Conservation (phyloP, 495 filamentous ascomycete genomes). For the Aspergillus saccharolyticus region DNA sequence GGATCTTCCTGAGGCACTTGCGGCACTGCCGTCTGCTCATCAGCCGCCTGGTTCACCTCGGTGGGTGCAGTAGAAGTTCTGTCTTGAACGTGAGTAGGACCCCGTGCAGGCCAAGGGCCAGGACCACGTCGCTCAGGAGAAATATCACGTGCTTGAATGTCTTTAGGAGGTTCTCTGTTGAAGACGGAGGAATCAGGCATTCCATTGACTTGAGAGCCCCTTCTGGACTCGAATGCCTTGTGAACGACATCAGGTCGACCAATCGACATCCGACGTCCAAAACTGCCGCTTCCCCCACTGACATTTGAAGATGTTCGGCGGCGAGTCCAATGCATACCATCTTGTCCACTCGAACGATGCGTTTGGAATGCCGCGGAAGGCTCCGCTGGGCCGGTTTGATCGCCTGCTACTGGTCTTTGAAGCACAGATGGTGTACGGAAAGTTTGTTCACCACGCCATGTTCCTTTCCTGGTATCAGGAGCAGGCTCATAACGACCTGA, state of each 20-base stretch:
- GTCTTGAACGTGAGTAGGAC: conserved; percentile 41
- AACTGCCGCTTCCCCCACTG: conserved; percentile 79
- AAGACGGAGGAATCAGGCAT: conserved; percentile 30
- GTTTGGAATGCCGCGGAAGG: conserved; percentile 90
- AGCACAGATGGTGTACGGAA: conserved; percentile 73
- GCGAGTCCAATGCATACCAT: conserved; percentile 63
- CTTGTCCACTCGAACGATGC: conserved; percentile 61
- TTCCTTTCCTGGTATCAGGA: conserved; percentile 62
- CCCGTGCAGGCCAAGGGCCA: conserved; percentile 43
- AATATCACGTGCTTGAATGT: conserved; percentile 16
- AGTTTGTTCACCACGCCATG: conserved; percentile 60
- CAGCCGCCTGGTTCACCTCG: conserved; percentile 19
- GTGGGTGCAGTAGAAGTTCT: conserved; percentile 36
- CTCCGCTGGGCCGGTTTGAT: conserved; percentile 70
- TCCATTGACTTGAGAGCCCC: conserved; percentile 44
- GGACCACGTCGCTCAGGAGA: conserved; percentile 25
- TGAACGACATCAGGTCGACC: conserved; percentile 43
- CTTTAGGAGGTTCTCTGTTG: conserved; percentile 25
- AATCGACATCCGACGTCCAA: conserved; percentile 55
- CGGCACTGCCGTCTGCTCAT: conserved; percentile 27
- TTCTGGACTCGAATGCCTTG: conserved; percentile 40
- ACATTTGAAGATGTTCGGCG: conserved; percentile 91
- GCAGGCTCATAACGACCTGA: conserved; percentile 94
- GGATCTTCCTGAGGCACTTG: conserved; percentile 50
- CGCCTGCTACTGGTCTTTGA: conserved; percentile 59